Conservation (phyloP, 306 rosid species). For the Vigna hirtella region DNA sequence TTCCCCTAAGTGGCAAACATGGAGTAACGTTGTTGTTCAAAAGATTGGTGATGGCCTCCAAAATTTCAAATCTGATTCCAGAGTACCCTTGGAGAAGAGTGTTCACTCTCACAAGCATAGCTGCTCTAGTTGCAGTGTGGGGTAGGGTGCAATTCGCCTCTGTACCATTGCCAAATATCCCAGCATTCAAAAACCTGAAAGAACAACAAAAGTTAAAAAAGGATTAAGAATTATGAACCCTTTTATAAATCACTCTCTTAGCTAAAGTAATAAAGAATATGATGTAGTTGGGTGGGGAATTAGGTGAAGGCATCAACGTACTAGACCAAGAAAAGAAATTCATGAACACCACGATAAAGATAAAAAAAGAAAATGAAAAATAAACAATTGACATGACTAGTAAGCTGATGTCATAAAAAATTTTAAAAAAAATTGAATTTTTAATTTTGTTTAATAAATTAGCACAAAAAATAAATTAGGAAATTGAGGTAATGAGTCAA, state of each 20-base stretch:
- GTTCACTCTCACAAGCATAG: slow-evolving; percentile 85
- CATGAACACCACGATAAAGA: neutral
- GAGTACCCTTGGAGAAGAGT: slow-evolving; percentile 96
- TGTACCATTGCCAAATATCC: slow-evolving; percentile 78
- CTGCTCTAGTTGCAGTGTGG: slow-evolving; percentile 82
- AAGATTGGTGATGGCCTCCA: slow-evolving; percentile 81
- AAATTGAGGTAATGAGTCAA: slow-evolving; percentile 7
- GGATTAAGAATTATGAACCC: neutral
- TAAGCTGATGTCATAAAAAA: neutral
- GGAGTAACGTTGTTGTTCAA: slow-evolving; percentile 80
- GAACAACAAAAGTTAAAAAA: neutral
- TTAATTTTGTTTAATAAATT: too few species aligned
- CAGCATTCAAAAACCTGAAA: slow-evolving; percentile 87
- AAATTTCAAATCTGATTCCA: slow-evolving; percentile 83
- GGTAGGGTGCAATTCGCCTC: slow-evolving; percentile 76
- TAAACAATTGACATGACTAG: neutral
- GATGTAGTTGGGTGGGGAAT: slow-evolving; percentile 12
- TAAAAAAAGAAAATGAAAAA: neutral
- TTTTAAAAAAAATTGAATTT: neutral
- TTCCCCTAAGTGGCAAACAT: slow-evolving; percentile 83
- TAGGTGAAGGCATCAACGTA: neutral
- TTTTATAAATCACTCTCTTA: neutral
- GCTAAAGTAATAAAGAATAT: neutral
- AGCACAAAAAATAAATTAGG: neutral
- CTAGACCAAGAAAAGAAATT: neutral